Percentiles rank a stretch among this genome's conserved stretches.
Conservation (phyloP, 768 basidiomycete species). For the Dacryopinax primogenitus region DNA sequence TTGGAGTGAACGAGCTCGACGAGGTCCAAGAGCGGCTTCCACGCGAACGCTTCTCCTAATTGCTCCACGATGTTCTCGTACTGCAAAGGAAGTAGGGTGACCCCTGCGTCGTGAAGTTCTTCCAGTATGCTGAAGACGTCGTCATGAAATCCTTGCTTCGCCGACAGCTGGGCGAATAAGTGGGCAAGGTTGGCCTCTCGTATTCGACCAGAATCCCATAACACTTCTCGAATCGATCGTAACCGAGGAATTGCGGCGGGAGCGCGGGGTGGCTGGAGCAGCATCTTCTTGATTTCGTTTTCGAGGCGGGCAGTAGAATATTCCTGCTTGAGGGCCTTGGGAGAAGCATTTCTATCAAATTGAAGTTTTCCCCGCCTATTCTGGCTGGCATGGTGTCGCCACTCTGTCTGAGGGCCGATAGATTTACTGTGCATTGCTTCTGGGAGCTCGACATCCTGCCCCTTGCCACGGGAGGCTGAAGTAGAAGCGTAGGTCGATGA, state of each 20-base stretch:
- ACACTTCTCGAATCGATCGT: background rate
- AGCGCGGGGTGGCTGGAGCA: background rate
- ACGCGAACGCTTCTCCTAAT: constrained; percentile 36
- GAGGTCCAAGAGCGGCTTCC: constrained; percentile 39
- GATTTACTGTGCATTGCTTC: background rate
- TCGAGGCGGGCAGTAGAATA: background rate
- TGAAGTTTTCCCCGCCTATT: background rate
- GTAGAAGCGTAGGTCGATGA: background rate
- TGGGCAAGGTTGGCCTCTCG: background rate
- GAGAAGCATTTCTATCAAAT: background rate
- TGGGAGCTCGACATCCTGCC: background rate
- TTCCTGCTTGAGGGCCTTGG: background rate
- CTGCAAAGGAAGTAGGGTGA: background rate
- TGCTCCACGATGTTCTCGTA: constrained; percentile 47
- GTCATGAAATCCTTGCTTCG: background rate
- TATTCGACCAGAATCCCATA: background rate
- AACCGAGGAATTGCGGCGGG: background rate
- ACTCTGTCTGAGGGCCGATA: background rate
- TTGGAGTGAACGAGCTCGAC: constrained; percentile 33
- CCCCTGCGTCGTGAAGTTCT: background rate
- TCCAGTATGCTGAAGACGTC: background rate
- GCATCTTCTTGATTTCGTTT: background rate
- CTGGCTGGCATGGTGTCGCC: background rate
- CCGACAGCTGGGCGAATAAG: background rate
- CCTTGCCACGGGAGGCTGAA: background rate